phyloP scores from a whole-genome alignment of 176 grass and related monocot genomes.

The Raddia distichophylla region DNA sequence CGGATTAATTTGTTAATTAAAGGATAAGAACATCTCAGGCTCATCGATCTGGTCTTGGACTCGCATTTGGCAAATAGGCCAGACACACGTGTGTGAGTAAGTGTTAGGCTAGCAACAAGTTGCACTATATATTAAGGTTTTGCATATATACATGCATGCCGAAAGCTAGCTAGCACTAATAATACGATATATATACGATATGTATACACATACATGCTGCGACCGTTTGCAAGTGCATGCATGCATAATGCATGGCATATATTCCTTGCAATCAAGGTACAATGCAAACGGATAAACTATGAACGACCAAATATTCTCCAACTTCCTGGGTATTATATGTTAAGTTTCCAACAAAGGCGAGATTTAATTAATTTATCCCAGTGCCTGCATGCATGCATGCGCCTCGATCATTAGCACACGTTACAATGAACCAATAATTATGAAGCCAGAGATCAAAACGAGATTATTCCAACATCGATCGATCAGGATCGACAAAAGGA shows the following conservation, averaged over 20 bases:
- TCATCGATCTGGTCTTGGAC: constrained; percentile 1
- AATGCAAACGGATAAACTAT: background rate
- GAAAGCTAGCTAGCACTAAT: constrained; percentile 10
- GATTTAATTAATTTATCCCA: constrained; percentile 18
- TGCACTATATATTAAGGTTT: background rate
- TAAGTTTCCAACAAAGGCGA: constrained; percentile 15
- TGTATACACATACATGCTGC: background rate
- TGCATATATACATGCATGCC: background rate
- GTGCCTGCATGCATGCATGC: constrained; percentile 33
- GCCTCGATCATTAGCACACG: no score
- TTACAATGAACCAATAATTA: no score
- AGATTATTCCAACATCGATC: no score
- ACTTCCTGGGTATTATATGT: background rate
- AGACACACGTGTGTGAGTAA: background rate
- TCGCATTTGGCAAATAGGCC: background rate
- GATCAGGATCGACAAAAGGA: no score
- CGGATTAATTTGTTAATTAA: background rate
- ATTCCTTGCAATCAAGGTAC: constrained; percentile 35
- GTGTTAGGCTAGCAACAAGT: background rate
- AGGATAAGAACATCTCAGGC: background rate
- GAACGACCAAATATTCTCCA: constrained; percentile 21
- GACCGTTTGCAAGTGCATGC: background rate
- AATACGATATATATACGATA: background rate
- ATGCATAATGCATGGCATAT: background rate
- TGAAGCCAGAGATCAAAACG: no score